These are phyloP conservation scores for Trichosporon ovoides DNA, from an alignment of 1,284 basidiomycete genomes.

Conservation along the genomic window DNA sequence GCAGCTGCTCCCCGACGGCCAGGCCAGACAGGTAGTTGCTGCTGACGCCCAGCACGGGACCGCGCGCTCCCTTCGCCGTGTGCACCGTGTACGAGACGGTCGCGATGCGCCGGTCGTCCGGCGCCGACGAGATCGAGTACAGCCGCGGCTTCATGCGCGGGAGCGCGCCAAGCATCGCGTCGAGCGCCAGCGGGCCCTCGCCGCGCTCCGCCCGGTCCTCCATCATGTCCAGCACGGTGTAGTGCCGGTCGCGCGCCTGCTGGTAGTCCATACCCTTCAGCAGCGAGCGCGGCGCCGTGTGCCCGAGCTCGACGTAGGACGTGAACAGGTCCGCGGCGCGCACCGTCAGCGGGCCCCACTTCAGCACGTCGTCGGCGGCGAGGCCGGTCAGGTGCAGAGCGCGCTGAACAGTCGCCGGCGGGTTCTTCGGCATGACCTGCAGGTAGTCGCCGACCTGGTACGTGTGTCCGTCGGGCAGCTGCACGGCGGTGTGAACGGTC, in stretches of 20 bases:
- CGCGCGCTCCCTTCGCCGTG: conserved; percentile 44
- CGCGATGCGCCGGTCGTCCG: conserved; percentile 52
- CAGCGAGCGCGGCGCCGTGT: conserved; percentile 5
- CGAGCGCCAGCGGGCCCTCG: conserved; percentile 46
- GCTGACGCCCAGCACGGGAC: conserved; percentile 53
- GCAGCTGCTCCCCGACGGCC: conserved; percentile 50
- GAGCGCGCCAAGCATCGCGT: conserved; percentile 52
- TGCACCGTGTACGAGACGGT: conserved; percentile 54
- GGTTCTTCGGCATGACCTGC: conserved; percentile 37
- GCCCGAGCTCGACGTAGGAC: conserved; percentile 52
- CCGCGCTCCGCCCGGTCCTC: conserved; percentile 22
- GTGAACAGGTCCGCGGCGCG: conserved; percentile 46
- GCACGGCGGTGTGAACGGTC: conserved; percentile 48
- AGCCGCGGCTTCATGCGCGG: conserved; percentile 51
- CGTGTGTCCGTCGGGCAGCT: conserved; percentile 49
- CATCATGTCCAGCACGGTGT: conserved; percentile 1
- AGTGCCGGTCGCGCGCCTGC: conserved; percentile 14
- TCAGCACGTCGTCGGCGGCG: conserved; percentile 1
- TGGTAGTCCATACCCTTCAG: conserved; percentile 20
- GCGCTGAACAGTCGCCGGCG: conserved; percentile 38
- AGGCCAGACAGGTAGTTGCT: conserved; percentile 53
- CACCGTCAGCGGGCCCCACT: conserved; percentile 43
- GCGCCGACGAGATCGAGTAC: conserved; percentile 57
- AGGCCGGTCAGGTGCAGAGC: conserved; percentile 31
- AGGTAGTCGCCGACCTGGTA: conserved; percentile 54